Conservation (phyloP, 345 rosid genomes). For the Brassica rapa region DNA sequence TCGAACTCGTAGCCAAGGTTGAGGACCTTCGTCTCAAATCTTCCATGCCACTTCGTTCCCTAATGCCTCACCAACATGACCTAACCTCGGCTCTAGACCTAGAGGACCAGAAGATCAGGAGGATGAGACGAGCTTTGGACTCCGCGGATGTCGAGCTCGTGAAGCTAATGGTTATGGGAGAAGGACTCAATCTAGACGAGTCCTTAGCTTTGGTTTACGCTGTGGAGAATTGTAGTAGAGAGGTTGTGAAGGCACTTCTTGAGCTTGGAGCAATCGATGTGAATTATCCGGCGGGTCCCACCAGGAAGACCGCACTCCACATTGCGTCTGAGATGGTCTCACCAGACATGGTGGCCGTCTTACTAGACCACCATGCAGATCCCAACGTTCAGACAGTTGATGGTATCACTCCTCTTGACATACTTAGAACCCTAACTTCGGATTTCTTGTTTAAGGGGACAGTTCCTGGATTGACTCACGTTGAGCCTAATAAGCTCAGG, state of each 20-base stretch:
- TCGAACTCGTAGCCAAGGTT: slow-evolving; percentile 86
- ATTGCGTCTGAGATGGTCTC: slow-evolving; percentile 98
- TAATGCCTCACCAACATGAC: slow-evolving; percentile 59
- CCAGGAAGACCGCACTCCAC: slow-evolving; percentile 89
- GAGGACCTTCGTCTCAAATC: slow-evolving; percentile 92
- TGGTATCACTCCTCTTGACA: slow-evolving; percentile 87
- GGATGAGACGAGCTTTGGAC: slow-evolving; percentile 94
- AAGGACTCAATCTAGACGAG: slow-evolving; percentile 91
- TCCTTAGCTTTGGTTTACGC: slow-evolving; percentile 90
- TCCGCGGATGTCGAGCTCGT: slow-evolving; percentile 93
- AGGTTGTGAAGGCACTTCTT: slow-evolving; percentile 92
- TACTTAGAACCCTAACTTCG: slow-evolving; percentile 90
- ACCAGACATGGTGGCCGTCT: slow-evolving; percentile 97
- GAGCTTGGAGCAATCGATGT: slow-evolving; percentile 99
- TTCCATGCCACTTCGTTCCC: slow-evolving; percentile 64
- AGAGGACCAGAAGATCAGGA: slow-evolving; percentile 87
- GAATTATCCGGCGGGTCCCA: slow-evolving; percentile 84
- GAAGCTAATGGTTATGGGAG: slow-evolving; percentile 99
- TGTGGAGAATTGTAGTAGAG: slow-evolving; percentile 93
- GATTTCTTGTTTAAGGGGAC: slow-evolving; percentile 99
- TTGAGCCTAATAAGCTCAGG: slow-evolving; percentile 95
- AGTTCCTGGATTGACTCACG: slow-evolving; percentile 84
- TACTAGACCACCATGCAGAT: slow-evolving; percentile 94
- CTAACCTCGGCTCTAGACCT: slow-evolving; percentile 62
- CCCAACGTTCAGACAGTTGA: slow-evolving; percentile 91